Conservation (phyloP, 805 yeast genomes). For the Saccharomycopsis sp. region DNA sequence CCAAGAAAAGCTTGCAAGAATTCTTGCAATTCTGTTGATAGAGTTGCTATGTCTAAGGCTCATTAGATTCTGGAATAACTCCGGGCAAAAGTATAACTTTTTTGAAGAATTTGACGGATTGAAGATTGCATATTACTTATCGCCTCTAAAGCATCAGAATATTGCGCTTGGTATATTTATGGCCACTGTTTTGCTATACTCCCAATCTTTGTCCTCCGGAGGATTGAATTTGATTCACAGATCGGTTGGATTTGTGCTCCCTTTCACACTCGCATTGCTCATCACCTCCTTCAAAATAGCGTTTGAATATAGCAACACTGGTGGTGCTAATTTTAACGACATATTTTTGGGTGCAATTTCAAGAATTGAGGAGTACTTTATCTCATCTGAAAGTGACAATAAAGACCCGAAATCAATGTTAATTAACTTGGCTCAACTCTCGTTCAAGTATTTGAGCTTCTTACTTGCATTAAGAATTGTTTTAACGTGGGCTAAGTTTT, state of each 20-base stretch:
- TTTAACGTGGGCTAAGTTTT: conserved; percentile 11
- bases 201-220: conserved; percentile 26
- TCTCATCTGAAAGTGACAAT: neutral
- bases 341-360: conserved; percentile 9
- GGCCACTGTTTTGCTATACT: conserved; percentile 3
- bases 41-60: conserved; percentile 41
- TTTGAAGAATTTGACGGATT: conserved; percentile 23
- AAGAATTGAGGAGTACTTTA: conserved; percentile 3
- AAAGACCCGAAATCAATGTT: conserved; percentile 28
- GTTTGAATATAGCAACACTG: conserved; percentile 17
- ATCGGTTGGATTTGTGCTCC: conserved; percentile 36
- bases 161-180: conserved; percentile 5
- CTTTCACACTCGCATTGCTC: conserved; percentile 32
- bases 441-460: conserved; percentile 30
- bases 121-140: conserved; percentile 12
- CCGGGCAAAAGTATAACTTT: conserved; percentile 75
- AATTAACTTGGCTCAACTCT: conserved; percentile 31
- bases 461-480: conserved; percentile 30
- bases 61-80: conserved; percentile 77
- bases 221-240: conserved; percentile 27
- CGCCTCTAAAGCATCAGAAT: neutral
- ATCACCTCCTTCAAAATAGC: conserved; percentile 15
- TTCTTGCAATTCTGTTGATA: conserved; percentile 13
- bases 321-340: conserved; percentile 15
- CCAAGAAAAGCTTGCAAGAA: neutral